Conservation (phyloP, 2,329 filamentous ascomycete species). For the Paecilomyces fulvus region DNA sequence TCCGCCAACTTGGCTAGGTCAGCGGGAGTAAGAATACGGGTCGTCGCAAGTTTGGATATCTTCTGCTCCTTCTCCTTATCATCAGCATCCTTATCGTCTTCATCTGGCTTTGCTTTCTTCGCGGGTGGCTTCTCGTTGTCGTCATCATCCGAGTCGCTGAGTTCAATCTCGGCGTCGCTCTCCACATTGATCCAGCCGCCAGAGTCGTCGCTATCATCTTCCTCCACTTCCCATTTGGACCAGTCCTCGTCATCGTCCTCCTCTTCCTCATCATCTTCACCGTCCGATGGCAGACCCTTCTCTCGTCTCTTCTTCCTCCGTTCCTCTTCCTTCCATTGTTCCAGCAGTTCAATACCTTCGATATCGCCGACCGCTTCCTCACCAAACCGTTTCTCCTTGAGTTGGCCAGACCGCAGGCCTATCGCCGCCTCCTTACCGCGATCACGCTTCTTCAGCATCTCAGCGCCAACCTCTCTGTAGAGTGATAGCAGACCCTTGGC, state of each 20-base stretch:
- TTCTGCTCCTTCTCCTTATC: conserved; percentile 19
- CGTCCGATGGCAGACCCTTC: conserved; percentile 56
- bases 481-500: conserved; percentile 83
- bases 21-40: conserved; percentile 86
- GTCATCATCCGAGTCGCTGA: conserved; percentile 68
- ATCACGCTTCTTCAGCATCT: conserved; percentile 81
- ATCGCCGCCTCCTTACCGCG: conserved; percentile 87
- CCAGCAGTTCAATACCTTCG: conserved; percentile 83
- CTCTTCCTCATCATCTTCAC: conserved; percentile 51
- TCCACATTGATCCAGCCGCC: conserved; percentile 91
- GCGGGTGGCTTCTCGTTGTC: conserved; percentile 44
- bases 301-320: conserved; percentile 63
- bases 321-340: conserved; percentile 90
- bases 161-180: conserved; percentile 67
- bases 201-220: conserved; percentile 57
- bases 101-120: conserved; percentile 55
- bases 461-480: conserved; percentile 83
- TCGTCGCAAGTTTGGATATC: conserved; percentile 65
- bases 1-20: conserved; percentile 93
- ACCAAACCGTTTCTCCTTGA: conserved; percentile 70
- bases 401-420: conserved; percentile 64
- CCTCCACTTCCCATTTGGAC: conserved; percentile 55
- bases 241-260: conserved; percentile 51
- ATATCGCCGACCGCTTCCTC: conserved; percentile 74
- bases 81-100: conserved; percentile 22